Conservation (phyloP, 371 early-diverging fungal species). For the Ordospora colligata region DNA sequence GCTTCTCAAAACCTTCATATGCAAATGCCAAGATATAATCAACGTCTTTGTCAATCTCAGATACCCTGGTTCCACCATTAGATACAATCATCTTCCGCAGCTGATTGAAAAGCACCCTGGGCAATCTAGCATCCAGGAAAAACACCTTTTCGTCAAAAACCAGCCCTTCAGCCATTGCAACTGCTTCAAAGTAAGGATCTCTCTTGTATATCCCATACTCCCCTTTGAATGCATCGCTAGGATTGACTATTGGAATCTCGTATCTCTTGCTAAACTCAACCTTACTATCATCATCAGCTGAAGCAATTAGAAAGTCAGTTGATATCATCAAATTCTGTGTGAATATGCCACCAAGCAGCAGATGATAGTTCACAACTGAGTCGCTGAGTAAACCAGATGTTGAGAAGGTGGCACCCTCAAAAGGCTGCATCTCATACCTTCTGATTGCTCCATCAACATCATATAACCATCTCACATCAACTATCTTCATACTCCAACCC, state of each 20-base stretch:
- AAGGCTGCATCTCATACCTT: conserved; percentile 38
- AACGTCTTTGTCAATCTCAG: conserved; percentile 32
- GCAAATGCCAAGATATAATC: conserved; percentile 44
- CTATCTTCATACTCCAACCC: conserved; percentile 53
- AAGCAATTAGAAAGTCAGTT: conserved; percentile 55
- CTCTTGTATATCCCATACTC: conserved; percentile 27
- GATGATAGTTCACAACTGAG: conserved; percentile 57
- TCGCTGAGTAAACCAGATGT: conserved; percentile 50
- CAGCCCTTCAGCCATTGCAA: neutral
- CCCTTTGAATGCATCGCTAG: conserved; percentile 49
- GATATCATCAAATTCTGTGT: conserved; percentile 25
- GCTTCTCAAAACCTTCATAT: conserved; percentile 7
- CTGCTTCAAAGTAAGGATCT: conserved; percentile 32
- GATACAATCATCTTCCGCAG: conserved; percentile 54
- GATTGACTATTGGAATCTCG: conserved; percentile 53
- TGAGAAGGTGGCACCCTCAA: conserved; percentile 54
- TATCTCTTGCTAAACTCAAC: conserved; percentile 49
- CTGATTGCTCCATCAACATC: conserved; percentile 16
- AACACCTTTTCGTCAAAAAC: conserved; percentile 58
- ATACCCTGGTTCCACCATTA: conserved; percentile 56
- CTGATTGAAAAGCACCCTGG: conserved; percentile 39
- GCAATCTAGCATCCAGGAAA: conserved; percentile 46
- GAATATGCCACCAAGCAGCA: conserved; percentile 48
- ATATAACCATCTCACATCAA: conserved; percentile 54
- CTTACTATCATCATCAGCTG: conserved; percentile 27